A percentile compares a stretch with the other conserved stretches of the same genome.
Evolutionary conservation across 768 basidiomycete genomes (phyloP).

Genomic region (Termitomyces eurrhizus): DNA sequence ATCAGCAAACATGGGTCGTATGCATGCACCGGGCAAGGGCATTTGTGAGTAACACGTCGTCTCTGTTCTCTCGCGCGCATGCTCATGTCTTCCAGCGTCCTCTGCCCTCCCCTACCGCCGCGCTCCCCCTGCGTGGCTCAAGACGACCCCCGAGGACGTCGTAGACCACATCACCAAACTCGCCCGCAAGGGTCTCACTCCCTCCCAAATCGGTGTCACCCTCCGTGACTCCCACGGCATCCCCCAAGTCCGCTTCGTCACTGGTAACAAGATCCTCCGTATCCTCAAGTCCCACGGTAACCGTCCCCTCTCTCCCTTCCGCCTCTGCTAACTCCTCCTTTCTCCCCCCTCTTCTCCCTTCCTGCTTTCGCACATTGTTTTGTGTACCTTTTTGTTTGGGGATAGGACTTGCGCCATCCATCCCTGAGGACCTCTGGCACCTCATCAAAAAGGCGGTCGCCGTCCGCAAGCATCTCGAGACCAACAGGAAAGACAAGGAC

Average conservation of each 20-base stretch:
- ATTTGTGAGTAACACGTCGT: slow-evolving; percentile 67
- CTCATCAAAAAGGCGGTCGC: slow-evolving; percentile 99
- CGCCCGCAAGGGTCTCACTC: slow-evolving; percentile 95
- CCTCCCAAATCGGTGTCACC: slow-evolving; percentile 96
- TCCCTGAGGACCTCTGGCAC: slow-evolving; percentile 99
- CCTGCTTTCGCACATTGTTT: slow-evolving; percentile 11
- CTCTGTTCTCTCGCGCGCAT: neutral
- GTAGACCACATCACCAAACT: slow-evolving; percentile 96
- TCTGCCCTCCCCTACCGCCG: slow-evolving; percentile 98
- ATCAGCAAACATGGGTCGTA: slow-evolving; percentile 79
- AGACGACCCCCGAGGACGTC: slow-evolving; percentile 93
- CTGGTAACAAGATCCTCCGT: slow-evolving; percentile 99
- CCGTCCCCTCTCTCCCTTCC: slow-evolving; percentile 24
- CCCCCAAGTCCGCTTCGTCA: slow-evolving; percentile 97
- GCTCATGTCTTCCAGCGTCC: slow-evolving; percentile 47
- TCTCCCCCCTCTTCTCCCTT: slow-evolving; percentile 10
- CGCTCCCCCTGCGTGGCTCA: slow-evolving; percentile 93
- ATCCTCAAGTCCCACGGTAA: slow-evolving; percentile 92
- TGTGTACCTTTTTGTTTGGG: slow-evolving; percentile 47
- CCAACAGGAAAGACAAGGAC: slow-evolving; percentile 99
- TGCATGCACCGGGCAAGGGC: slow-evolving; percentile 99
- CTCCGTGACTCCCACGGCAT: slow-evolving; percentile 98
- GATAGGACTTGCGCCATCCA: slow-evolving; percentile 92
- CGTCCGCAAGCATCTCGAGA: slow-evolving; percentile 97
- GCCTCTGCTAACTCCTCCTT: slow-evolving; percentile 11